Percentiles rank a stretch among this genome's conserved stretches.
Evolutionary conservation across 2,329 filamentous ascomycete genomes (phyloP).

Genomic region (Aspergillus ochraceoroseus): DNA sequence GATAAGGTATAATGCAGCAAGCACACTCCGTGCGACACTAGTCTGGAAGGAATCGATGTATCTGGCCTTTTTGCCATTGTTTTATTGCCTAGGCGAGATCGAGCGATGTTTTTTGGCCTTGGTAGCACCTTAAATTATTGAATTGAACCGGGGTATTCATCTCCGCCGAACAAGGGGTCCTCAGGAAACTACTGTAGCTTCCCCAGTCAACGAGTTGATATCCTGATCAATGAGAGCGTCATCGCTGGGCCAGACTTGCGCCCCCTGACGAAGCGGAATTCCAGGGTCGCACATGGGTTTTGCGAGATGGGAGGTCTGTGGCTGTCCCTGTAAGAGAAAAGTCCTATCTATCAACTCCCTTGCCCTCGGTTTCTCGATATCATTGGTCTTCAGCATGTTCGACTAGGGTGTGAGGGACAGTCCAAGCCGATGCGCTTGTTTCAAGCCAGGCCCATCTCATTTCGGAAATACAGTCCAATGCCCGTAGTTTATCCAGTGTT

Average conservation of each 20-base stretch:
- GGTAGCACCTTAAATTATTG: not conserved
- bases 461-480: slow-evolving; percentile 24
- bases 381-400: slow-evolving; percentile 7
- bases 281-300: slow-evolving; percentile 19
- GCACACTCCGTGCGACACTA: slow-evolving; percentile 11
- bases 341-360: slow-evolving; percentile 10
- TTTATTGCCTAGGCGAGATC: not conserved
- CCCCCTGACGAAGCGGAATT: slow-evolving; percentile 9
- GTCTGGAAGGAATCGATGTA: slow-evolving; percentile 7
- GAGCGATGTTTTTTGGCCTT: not conserved
- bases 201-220: slow-evolving; percentile 8
- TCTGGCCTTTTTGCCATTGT: slow-evolving; percentile 5
- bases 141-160: not conserved
- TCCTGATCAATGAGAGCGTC: slow-evolving; percentile 4
- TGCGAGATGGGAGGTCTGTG: too few relatives aligned
- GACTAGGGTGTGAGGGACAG: slow-evolving; percentile 13
- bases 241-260: too few relatives aligned
- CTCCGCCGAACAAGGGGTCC: slow-evolving; percentile 11
- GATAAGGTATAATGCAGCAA: slow-evolving; percentile 18
- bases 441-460: slow-evolving; percentile 21
- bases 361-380: slow-evolving; percentile 6
- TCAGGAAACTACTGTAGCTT: slow-evolving; percentile 9
- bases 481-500: slow-evolving; percentile 20
- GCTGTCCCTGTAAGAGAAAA: slow-evolving; percentile 9
- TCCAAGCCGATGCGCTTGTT: slow-evolving; percentile 18